These are phyloP conservation scores for Cylindrotheca closterium DNA, from an alignment of 108 stramenopile species.

Conservation along the genomic window DNA sequence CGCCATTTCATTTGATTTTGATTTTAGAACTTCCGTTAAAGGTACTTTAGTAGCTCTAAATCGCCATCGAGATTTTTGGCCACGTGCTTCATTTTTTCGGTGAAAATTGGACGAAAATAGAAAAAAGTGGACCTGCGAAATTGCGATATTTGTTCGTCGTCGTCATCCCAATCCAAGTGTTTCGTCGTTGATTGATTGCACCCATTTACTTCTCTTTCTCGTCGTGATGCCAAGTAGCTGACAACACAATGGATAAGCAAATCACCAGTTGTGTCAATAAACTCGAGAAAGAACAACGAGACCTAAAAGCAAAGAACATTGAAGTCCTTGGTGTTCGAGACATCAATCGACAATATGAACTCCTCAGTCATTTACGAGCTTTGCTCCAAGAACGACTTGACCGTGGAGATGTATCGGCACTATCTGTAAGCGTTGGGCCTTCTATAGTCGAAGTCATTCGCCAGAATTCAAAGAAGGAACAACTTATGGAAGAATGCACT, in stretches of 20 bases:
- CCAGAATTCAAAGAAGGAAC: conserved; percentile 8
- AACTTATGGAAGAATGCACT: conserved; percentile 38
- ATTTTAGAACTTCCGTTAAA: too few species aligned
- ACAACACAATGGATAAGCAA: conserved; percentile 2
- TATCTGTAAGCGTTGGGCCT: conserved; percentile 16
- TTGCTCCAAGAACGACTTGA: conserved; percentile 15
- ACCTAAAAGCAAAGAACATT: background rate
- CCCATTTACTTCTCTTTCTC: too few species aligned
- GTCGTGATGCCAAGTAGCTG: too few species aligned
- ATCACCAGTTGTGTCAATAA: conserved; percentile 2
- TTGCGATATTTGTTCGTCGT: too few species aligned
- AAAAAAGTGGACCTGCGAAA: too few species aligned
- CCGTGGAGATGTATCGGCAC: conserved; percentile 10
- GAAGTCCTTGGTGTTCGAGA: conserved; percentile 1
- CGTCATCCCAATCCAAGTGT: too few species aligned
- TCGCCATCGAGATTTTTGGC: too few species aligned
- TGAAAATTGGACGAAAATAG: too few species aligned
- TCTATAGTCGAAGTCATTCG: conserved; percentile 30
- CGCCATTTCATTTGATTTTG: too few species aligned
- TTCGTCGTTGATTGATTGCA: too few species aligned
- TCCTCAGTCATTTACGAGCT: conserved; percentile 20
- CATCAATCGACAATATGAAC: background rate
- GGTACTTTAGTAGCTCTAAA: too few species aligned
- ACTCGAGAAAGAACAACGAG: background rate
- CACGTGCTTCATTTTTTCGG: too few species aligned